Percentiles rank a stretch among this genome's conserved stretches.
These are phyloP conservation scores for Phaeosphaeriaceae sp. DNA, from an alignment of 2,329 filamentous ascomycete species.

Conservation along the genomic window DNA sequence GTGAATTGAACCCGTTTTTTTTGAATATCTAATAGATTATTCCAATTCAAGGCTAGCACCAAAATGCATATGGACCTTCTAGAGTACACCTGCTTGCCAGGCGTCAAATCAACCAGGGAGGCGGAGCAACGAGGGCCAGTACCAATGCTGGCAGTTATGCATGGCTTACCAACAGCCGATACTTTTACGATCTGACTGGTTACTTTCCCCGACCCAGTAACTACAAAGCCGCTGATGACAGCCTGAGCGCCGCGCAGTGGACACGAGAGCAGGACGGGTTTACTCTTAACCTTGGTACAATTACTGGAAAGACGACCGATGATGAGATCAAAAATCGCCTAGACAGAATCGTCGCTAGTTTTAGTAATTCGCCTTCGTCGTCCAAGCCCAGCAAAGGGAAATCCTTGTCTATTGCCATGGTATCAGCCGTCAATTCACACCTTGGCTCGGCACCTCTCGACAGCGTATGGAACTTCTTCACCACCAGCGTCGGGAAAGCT, in stretches of 20 bases:
- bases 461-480: constrained; percentile 10
- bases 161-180: constrained; percentile 14
- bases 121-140: constrained; percentile 12
- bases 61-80: constrained; percentile 13
- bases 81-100: constrained; percentile 9
- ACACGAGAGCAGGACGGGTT: constrained; percentile 1
- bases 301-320: constrained; percentile 1
- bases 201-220: constrained; percentile 10
- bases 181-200: constrained; percentile 13
- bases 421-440: constrained; percentile 14
- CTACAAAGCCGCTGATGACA: constrained; percentile 1
- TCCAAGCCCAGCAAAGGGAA: constrained; percentile 5
- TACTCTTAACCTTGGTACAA: constrained; percentile 2
- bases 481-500: constrained; percentile 11
- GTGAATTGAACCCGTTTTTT: no score
- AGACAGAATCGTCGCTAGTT: not conserved
- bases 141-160: constrained; percentile 17
- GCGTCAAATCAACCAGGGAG: constrained; percentile 7
- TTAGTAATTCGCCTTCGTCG: not conserved
- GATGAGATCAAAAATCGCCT: not conserved
- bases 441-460: constrained; percentile 3
- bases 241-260: not conserved
- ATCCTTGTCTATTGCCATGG: constrained; percentile 14
- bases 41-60: no score
- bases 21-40: no score